A percentile compares a stretch with the other conserved stretches of the same genome.
These are phyloP conservation scores for Ogataea allantospora DNA, from an alignment of 805 yeast species.

Conservation along the genomic window DNA sequence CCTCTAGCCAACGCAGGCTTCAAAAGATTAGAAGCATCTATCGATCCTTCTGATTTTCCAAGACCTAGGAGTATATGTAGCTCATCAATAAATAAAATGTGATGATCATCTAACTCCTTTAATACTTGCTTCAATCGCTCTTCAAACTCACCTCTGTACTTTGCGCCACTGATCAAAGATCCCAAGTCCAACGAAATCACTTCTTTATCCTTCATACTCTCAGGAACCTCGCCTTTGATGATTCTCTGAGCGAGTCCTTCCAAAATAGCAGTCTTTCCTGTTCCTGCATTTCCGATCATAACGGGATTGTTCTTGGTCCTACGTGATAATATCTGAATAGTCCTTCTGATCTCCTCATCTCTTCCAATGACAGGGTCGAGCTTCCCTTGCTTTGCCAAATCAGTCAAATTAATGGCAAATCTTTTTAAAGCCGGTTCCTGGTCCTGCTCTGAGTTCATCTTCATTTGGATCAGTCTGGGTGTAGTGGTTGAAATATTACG, in stretches of 20 bases:
- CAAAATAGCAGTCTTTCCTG: conserved; percentile 95
- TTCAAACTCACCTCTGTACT: conserved; percentile 94
- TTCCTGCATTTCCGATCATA: conserved; percentile 93
- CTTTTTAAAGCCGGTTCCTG: conserved; percentile 78
- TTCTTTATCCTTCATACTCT: conserved; percentile 81
- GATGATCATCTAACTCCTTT: conserved; percentile 76
- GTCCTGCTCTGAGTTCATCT: conserved; percentile 35
- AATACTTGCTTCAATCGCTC: conserved; percentile 79
- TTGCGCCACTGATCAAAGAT: conserved; percentile 89
- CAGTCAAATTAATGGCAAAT: conserved; percentile 83
- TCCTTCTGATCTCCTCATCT: conserved; percentile 91
- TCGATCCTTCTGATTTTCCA: conserved; percentile 92
- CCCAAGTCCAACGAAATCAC: conserved; percentile 86
- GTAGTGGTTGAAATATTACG: conserved; percentile 17
- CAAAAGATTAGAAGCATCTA: conserved; percentile 90
- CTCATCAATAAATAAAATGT: conserved; percentile 86
- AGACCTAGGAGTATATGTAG: conserved; percentile 85
- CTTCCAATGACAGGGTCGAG: conserved; percentile 96
- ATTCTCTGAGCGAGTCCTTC: conserved; percentile 96
- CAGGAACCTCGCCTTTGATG: conserved; percentile 90
- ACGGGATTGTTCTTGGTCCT: conserved; percentile 96
- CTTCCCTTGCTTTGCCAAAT: conserved; percentile 83
- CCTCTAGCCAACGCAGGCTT: conserved; percentile 96
- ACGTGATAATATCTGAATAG: conserved; percentile 87
- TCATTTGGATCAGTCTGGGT: conserved; percentile 18